Base-by-base conservation (phyloP, 2,329 filamentous ascomycete genomes). In the Aspergillus sp. region DNA sequence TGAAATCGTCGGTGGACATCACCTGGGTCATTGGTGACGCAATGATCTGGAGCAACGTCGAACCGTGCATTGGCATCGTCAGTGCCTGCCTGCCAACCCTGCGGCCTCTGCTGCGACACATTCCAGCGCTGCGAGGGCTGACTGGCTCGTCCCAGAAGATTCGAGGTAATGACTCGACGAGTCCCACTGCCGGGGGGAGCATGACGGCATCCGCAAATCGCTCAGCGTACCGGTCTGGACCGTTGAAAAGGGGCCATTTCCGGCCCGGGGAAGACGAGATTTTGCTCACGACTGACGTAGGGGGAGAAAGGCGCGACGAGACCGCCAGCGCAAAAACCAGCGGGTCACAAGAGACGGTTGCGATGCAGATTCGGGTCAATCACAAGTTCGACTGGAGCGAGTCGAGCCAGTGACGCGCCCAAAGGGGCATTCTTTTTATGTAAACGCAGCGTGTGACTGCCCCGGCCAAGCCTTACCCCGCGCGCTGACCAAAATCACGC, bases 21-120 rank as follows among this genome's bases (percentile, higher is more conserved):
- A 68, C 66, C 19, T 68, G 65, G 65, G 55, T 63, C 2, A 64
- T 66, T 9, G 67, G 65, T 11, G 62, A 67, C 38, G 67, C 59
- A 0, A 64, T 67, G 41, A 68, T 68, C 45, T 68, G 67, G 66
- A 66, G 67, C 41, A 68, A 57, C 43, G 64, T 70, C 43, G 67
- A 70, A 23, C 66, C 67, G n/a, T 67, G 64, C 48, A 64, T 68
- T 19, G 67, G 66, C 3, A 67, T 69, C 6, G 62, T 70, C 43
- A 62, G 68, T 30, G 67, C 68, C 7, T 69, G 67, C 46, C 61
- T 69, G 9, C 67, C 67, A 1, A 64, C 65, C 3, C 52, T 70
- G 0, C 59, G 61, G 13, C 66, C 63, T 1, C 60, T 67, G 3
- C 53, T 68, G 17, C 65, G 61, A 1, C 48, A 45, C 1, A 53